Conservation (phyloP, 768 basidiomycete species). For the Kwoniella dendrophila region DNA sequence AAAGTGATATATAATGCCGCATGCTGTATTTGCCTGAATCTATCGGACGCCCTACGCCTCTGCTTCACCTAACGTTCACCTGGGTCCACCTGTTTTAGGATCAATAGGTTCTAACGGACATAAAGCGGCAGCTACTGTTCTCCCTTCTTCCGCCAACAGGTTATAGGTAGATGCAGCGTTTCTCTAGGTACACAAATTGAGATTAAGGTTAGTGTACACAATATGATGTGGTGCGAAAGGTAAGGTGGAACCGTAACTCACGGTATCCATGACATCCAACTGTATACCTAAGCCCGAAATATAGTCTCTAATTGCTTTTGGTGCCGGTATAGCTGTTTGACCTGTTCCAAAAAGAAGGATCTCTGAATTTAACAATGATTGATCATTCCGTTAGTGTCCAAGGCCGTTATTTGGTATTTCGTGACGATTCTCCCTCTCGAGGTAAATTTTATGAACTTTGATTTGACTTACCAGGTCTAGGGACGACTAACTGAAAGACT, state of each 20-base stretch:
- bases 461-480: slow-evolving; percentile 73
- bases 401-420: too few species aligned
- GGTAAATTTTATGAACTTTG: background rate
- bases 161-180: slow-evolving; percentile 97
- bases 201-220: background rate
- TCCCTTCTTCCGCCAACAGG: slow-evolving; percentile 85
- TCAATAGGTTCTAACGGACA: slow-evolving; percentile 30
- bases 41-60: background rate
- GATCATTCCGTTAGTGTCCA: too few species aligned
- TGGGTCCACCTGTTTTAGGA: slow-evolving; percentile 26
- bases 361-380: slow-evolving; percentile 61
- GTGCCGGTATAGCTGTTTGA: slow-evolving; percentile 68
- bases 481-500: slow-evolving; percentile 77
- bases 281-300: slow-evolving; percentile 78
- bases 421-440: background rate
- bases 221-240: background rate
- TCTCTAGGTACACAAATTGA: slow-evolving; percentile 58
- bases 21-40: background rate
- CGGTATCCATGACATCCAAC: slow-evolving; percentile 85
- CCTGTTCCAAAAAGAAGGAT: slow-evolving; percentile 90
- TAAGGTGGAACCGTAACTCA: slow-evolving; percentile 55
- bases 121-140: slow-evolving; percentile 81
- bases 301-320: slow-evolving; percentile 67
- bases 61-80: background rate
- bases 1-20: background rate